These are phyloP conservation scores for Zizania palustris DNA, from an alignment of 202 grass and related monocot genomes.

Conservation along the genomic window DNA sequence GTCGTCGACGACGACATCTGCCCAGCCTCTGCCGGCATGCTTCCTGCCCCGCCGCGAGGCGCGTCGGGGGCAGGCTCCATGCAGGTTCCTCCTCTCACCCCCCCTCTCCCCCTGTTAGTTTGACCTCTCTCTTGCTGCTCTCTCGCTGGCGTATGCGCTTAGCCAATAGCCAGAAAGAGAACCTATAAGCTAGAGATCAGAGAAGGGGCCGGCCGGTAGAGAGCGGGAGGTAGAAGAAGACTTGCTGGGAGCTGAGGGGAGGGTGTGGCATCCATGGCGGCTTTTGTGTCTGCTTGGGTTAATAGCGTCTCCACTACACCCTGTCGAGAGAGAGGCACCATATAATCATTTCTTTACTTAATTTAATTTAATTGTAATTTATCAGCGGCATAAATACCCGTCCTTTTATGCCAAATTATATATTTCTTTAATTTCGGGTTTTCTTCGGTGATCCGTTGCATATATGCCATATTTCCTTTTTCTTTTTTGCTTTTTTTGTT, in stretches of 20 bases:
- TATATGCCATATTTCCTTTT: neutral
- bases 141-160: conserved; percentile 9
- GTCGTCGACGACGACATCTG: conserved; percentile 32
- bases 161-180: conserved; percentile 13
- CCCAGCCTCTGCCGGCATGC: conserved; percentile 23
- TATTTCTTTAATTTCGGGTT: neutral
- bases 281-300: conserved; percentile 59
- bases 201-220: conserved; percentile 13
- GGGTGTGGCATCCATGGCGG: conserved; percentile 51
- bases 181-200: neutral
- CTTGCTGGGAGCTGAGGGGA: conserved; percentile 49
- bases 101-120: neutral
- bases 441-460: neutral
- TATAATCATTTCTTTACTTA: conserved; percentile 45
- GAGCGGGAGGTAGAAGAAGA: conserved; percentile 40
- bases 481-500: neutral
- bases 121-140: conserved; percentile 3
- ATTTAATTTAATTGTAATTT: conserved; percentile 28
- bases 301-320: conserved; percentile 67
- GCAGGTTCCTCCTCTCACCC: neutral
- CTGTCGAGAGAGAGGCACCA: conserved; percentile 44
- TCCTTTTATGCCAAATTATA: neutral
- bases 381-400: conserved; percentile 35
- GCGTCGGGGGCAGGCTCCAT: conserved; percentile 62
- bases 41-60: conserved; percentile 28